These are phyloP conservation scores for Candida nanaspora DNA, from an alignment of 805 yeast genomes.

Conservation along the genomic window DNA sequence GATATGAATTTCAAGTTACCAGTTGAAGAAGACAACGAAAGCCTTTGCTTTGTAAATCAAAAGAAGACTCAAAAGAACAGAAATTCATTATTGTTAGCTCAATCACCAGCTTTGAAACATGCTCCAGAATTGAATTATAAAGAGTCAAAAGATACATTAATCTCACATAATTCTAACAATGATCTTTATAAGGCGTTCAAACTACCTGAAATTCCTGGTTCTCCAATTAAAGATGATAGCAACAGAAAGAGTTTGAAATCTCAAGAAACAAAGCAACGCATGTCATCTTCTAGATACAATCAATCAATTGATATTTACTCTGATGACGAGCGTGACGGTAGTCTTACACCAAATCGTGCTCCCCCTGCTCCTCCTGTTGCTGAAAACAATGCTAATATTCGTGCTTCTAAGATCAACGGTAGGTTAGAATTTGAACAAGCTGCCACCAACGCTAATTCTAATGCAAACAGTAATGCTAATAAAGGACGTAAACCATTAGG, in stretches of 20 bases:
- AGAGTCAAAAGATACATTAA: constrained; percentile 34
- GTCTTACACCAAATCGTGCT: constrained; percentile 1
- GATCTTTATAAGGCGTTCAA: constrained; percentile 38
- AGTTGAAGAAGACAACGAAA: constrained; percentile 5
- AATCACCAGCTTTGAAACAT: not conserved
- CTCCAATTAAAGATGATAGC: constrained; percentile 26
- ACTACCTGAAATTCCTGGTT: constrained; percentile 39
- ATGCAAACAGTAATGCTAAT: constrained; percentile 2
- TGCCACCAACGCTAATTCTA: not conserved
- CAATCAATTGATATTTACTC: not conserved
- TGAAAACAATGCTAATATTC: not conserved
- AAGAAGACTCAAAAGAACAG: constrained; percentile 19
- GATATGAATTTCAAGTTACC: constrained; percentile 12
- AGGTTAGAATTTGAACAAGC: constrained; percentile 9
- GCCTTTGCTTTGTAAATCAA: constrained; percentile 26
- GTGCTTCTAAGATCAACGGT: constrained; percentile 7
- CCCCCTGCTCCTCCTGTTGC: constrained; percentile 7
- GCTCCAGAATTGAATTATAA: constrained; percentile 16
- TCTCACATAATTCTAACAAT: constrained; percentile 29
- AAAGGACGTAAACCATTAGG: constrained; percentile 19
- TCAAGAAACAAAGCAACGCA: constrained; percentile 3
- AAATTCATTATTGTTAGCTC: constrained; percentile 17
- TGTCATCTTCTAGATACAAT: not conserved
- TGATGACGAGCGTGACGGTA: not conserved
- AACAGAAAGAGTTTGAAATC: constrained; percentile 9